Evolutionary conservation across 441 rosid genomes (phyloP).

Genomic region (Jatropha podagrica): DNA sequence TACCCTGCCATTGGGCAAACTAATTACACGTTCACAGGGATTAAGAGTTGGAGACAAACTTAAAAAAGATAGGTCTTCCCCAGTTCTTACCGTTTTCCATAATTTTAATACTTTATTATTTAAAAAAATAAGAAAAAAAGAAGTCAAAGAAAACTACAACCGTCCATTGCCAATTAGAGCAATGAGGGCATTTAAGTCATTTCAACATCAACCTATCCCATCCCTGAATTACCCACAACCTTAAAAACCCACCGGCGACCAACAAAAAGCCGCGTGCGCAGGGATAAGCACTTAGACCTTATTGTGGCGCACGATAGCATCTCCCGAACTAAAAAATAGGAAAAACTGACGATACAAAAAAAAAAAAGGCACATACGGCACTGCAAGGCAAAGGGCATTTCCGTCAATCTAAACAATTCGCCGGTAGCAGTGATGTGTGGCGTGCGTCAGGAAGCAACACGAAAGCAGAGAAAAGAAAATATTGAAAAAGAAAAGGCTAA

Average conservation of each 20-base stretch:
- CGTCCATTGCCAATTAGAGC: neutral
- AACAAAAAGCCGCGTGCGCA: conserved; percentile 1
- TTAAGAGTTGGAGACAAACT: neutral
- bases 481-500: neutral
- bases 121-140: neutral
- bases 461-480: neutral
- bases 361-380: neutral
- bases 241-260: conserved; percentile 11
- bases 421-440: conserved; percentile 1
- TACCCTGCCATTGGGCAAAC: conserved; percentile 18
- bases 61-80: conserved; percentile 15
- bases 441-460: conserved; percentile 3
- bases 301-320: conserved; percentile 8
- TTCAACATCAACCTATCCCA: neutral
- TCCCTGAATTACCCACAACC: neutral
- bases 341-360: neutral
- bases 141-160: neutral
- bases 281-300: conserved; percentile 11
- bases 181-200: conserved; percentile 26
- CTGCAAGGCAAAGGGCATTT: conserved; percentile 10
- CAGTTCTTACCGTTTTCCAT: conserved; percentile 1
- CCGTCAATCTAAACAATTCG: conserved; percentile 1
- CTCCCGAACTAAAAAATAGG: neutral
- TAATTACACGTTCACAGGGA: neutral
- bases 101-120: no score